Evolutionary conservation across 116 monocot genomes (phyloP).

Genomic region (Cymodocea nodosa): DNA sequence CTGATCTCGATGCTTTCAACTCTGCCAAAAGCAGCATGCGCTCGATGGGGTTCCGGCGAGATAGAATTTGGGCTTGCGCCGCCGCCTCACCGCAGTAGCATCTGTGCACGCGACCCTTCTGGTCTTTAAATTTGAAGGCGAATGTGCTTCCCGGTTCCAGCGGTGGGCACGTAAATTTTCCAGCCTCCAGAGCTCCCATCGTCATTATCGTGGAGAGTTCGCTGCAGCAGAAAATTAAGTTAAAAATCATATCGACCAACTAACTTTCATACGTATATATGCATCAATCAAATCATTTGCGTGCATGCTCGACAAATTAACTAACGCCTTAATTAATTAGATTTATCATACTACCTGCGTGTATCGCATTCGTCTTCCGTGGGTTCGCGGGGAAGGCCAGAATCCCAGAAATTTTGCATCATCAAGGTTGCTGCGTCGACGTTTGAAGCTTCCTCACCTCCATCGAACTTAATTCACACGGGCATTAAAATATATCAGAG

Average conservation of each 20-base stretch:
- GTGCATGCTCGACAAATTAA: no score
- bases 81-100: constrained; percentile 48
- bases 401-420: constrained; percentile 87
- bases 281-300: no score
- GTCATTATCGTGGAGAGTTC: constrained; percentile 56
- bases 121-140: constrained; percentile 65
- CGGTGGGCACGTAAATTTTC: constrained; percentile 46
- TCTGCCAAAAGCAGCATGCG: no score
- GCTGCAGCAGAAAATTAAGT: constrained; percentile 27
- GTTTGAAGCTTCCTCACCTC: constrained; percentile 33
- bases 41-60: not conserved
- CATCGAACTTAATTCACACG: constrained; percentile 46
- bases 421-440: constrained; percentile 56
- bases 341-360: constrained; percentile 25
- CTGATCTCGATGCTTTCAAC: no score
- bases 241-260: no score
- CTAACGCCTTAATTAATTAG: no score
- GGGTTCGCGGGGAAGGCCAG: constrained; percentile 55
- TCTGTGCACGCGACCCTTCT: constrained; percentile 62
- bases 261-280: no score
- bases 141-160: constrained; percentile 52
- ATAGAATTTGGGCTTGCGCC: not conserved
- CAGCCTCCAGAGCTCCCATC: constrained; percentile 50
- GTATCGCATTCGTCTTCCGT: constrained; percentile 53
- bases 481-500: not conserved